These are phyloP conservation scores for Irpex lacteus DNA, from an alignment of 1,284 basidiomycete genomes.

Conservation along the genomic window DNA sequence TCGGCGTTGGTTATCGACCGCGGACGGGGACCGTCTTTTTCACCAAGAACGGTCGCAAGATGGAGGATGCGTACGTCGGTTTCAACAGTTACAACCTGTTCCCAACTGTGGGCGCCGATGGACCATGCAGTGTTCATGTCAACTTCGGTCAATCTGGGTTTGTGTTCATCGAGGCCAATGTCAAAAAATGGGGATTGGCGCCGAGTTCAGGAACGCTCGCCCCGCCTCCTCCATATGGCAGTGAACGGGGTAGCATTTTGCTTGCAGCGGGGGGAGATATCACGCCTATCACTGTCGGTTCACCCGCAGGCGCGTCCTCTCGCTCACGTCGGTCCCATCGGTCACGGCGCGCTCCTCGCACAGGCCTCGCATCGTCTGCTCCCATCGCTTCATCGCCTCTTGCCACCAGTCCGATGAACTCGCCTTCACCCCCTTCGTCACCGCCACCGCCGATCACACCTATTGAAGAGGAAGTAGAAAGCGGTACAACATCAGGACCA, in stretches of 20 bases:
- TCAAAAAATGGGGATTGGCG: constrained; percentile 97
- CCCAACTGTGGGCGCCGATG: constrained; percentile 92
- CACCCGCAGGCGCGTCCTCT: constrained; percentile 47
- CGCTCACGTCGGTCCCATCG: constrained; percentile 59
- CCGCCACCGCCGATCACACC: constrained; percentile 79
- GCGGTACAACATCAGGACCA: constrained; percentile 31
- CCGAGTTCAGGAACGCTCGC: constrained; percentile 94
- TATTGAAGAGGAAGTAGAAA: constrained; percentile 59
- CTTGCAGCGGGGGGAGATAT: constrained; percentile 82
- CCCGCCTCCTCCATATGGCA: constrained; percentile 93
- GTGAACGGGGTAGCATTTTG: constrained; percentile 90
- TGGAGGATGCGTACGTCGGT: constrained; percentile 92
- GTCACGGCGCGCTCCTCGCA: constrained; percentile 38
- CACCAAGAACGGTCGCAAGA: constrained; percentile 92
- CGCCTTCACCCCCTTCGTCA: constrained; percentile 46
- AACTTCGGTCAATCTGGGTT: constrained; percentile 96
- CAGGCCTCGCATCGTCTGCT: constrained; percentile 34
- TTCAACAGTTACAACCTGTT: constrained; percentile 89
- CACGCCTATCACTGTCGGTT: constrained; percentile 34
- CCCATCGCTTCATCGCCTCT: constrained; percentile 61
- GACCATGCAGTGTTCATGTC: constrained; percentile 91
- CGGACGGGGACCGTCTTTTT: constrained; percentile 96
- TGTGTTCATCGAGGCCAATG: constrained; percentile 97
- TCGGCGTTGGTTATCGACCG: constrained; percentile 92
- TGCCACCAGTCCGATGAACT: constrained; percentile 39